Percentiles rank a stretch among this genome's conserved stretches.
These are phyloP conservation scores for Plasmodium gaboni DNA, from an alignment of 169 alveolate genomes.

Conservation along the genomic window DNA sequence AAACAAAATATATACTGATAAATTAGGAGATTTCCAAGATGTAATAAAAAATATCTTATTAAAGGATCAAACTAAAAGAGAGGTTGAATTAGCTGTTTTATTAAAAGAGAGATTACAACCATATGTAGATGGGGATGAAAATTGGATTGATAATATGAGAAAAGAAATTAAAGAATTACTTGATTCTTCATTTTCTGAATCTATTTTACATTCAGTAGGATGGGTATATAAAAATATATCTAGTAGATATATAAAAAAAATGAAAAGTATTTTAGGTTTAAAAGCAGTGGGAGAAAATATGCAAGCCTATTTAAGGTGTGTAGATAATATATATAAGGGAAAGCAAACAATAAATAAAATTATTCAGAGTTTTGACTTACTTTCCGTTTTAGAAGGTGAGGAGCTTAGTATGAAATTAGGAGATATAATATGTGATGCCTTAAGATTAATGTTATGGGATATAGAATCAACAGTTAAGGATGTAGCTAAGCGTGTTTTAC, in stretches of 20 bases:
- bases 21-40: neutral
- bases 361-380: no score
- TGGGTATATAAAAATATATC: constrained; percentile 84
- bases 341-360: no score
- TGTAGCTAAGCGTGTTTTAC: constrained; percentile 81
- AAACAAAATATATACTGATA: constrained; percentile 5
- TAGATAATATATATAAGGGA: no score
- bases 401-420: constrained; percentile 42
- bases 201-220: constrained; percentile 83
- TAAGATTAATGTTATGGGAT: constrained; percentile 80
- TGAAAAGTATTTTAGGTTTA: constrained; percentile 82
- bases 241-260: constrained; percentile 78
- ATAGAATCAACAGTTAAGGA: constrained; percentile 80
- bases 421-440: constrained; percentile 47
- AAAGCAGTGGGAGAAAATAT: constrained; percentile 80
- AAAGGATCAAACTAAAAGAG: constrained; percentile 77
- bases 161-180: constrained; percentile 33
- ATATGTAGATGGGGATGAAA: constrained; percentile 34
- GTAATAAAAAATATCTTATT: constrained; percentile 31
- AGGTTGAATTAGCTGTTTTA: constrained; percentile 77
- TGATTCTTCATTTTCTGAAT: constrained; percentile 75
- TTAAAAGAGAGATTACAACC: constrained; percentile 71
- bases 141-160: constrained; percentile 43
- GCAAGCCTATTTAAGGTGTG: constrained; percentile 80
- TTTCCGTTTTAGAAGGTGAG: constrained; percentile 13